Base-by-base conservation (phyloP, 306 rosid species). In the Sesbania bispinosa region DNA sequence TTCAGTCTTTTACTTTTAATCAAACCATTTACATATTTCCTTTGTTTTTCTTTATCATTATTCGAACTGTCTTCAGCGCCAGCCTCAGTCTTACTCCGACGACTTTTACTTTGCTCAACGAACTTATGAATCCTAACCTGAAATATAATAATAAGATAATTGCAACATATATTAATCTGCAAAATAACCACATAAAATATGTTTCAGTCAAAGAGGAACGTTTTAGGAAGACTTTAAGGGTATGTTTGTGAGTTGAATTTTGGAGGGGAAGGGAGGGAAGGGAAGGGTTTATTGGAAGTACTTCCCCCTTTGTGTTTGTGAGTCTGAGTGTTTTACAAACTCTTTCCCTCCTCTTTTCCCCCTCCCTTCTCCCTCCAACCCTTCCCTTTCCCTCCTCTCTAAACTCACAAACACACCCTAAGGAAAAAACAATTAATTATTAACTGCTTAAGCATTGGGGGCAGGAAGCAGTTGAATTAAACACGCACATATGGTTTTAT, bases 121-220 rank as follows among this genome's bases (percentile, higher is more conserved):
- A 91, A 83, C 66, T 79, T 78, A 21, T 84, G 88, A 67, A 91
- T 88, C 73, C 91, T 85, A 60, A 88, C 88, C 97, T 91, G 85
- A 68, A 70, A 64, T 16, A 41, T 30, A 43, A 41, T 30, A 43
- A 9, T 15, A 60, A 73, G 38, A 51, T 20, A 57, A 19, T 57
- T 30, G 33, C 29, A 59, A 29, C 62, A 30, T 9, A 36, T 24
- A 74, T 58, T n/a, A 60, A 47, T 63, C 36, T 63, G 35, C 43
- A 24, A 38, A 11, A 46, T 8, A 79, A 48, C 27, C 32, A 26
- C 27, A 55, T 14, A 54, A 41, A 39, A 6, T 26, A n/a, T 24
- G 53, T 29, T 24, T 39, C 19, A 41, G 53, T n/a, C 24, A 51
- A 29, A 32, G 21, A 18, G 41, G 1, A 51, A 24, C 18, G 21